Evolutionary conservation across 441 rosid species (phyloP), one percentile per base, ranked within the genome.

Genomic region (Gossypium schwendimanii): DNA sequence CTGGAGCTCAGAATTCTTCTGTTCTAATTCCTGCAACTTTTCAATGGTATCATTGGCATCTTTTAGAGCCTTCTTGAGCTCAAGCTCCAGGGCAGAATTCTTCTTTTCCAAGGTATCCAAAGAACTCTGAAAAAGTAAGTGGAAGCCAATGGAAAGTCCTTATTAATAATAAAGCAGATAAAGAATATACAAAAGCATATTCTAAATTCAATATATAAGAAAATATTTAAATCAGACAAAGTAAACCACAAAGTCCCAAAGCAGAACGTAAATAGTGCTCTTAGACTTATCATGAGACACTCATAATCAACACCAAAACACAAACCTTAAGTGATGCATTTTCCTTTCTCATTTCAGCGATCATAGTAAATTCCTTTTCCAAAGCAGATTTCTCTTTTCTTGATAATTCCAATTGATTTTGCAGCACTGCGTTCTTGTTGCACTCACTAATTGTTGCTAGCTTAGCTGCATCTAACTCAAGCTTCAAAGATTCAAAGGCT

Each of bases 381-480:
- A 89, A 79, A 75, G 94, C 85, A 80, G 86, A 83, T 77, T 91
- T 95, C 82, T 89, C 97, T 79, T 87, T 90, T 78, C 82, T 73
- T 47, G 92, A 84, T 63, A 91, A 73, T 36, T 91, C 92, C 71
- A 95, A 77, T 76, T 91, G 99, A 81, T 88, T 89, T 84, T 85
- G 87, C 83, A 95, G 84, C 83, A 87, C 88, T 31, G 87, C 91
- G 76, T 95, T 90, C 84, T 91, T 95, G 87, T 90, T 89, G 81
- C 90, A 91, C 83, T 91, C 94, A 76, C 89, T 93, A 69, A 91
- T 88, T 65, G 96, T 91, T 54, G 93, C 89, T 78, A 93, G 83
- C 84, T 87, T 95, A 77, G 98, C 84, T 61, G 96, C 98, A 86
- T 95, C 99, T 74, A 90, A 82, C 83, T 93, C 95, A 72, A 95